Evolutionary conservation across 192 early-diverging fungal genomes (phyloP).

Genomic region (Backusella westeae): DNA sequence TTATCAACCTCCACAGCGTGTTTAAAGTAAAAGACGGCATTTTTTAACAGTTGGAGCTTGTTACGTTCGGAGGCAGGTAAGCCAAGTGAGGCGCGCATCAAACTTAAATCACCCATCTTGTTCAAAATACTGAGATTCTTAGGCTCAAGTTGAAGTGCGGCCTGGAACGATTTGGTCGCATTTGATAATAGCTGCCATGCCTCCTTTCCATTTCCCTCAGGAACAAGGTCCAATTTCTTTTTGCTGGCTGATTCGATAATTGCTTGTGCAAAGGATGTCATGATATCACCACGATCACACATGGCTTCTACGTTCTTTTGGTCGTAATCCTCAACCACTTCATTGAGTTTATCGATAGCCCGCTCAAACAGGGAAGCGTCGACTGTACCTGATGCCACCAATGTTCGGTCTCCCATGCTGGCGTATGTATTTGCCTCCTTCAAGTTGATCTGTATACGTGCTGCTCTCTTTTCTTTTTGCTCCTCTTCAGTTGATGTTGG

Average conservation of each 20-base stretch:
- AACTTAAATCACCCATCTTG: conserved; percentile 51
- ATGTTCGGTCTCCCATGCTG: conserved; percentile 46
- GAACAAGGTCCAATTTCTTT: background rate
- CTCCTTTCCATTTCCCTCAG: conserved; percentile 21
- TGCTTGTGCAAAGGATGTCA: conserved; percentile 46
- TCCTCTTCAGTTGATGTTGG: conserved; percentile 13
- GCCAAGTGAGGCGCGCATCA: conserved; percentile 37
- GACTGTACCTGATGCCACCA: conserved; percentile 38
- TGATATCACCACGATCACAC: conserved; percentile 55
- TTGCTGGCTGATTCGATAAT: conserved; percentile 15
- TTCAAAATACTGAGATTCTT: conserved; percentile 50
- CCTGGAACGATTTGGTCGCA: conserved; percentile 42
- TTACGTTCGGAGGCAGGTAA: conserved; percentile 42
- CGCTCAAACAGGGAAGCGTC: conserved; percentile 30
- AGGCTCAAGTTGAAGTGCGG: conserved; percentile 44
- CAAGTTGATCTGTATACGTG: conserved; percentile 42
- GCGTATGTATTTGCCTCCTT: conserved; percentile 45
- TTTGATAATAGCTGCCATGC: conserved; percentile 45
- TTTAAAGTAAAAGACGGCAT: conserved; percentile 51
- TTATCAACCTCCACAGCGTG: conserved; percentile 44
- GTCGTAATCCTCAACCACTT: conserved; percentile 35
- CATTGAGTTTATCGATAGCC: conserved; percentile 41
- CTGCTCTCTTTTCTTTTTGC: conserved; percentile 36
- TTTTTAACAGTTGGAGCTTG: conserved; percentile 44
- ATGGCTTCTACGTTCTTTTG: conserved; percentile 49